These are phyloP conservation scores for Pelargonium australe DNA, from an alignment of 441 rosid species.

Conservation along the genomic window DNA sequence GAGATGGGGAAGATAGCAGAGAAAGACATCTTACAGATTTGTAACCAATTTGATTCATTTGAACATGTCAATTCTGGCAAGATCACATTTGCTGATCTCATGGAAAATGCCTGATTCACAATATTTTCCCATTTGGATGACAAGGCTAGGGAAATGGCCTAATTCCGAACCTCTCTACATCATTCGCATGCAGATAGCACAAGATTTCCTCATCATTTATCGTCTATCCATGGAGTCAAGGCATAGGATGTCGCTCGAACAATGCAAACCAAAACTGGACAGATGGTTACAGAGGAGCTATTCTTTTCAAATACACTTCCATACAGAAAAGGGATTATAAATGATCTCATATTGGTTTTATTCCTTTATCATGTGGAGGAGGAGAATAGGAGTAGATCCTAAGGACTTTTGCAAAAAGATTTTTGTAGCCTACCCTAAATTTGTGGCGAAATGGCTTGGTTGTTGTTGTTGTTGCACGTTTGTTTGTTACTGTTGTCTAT, in stretches of 20 bases:
- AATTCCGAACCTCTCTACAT: constrained; percentile 12
- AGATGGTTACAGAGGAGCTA: background rate
- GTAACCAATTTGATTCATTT: constrained; percentile 7
- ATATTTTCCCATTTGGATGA: constrained; percentile 11
- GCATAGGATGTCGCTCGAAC: background rate
- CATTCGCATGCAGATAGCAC: constrained; percentile 13
- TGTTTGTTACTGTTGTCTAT: background rate
- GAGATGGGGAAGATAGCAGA: constrained; percentile 11
- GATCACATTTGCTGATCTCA: background rate
- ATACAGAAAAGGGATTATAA: background rate
- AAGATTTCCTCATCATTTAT: background rate
- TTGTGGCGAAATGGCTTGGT: too few relatives aligned
- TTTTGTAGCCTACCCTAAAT: too few relatives aligned
- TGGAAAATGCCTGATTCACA: constrained; percentile 19
- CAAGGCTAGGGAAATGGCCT: constrained; percentile 1
- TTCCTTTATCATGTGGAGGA: background rate
- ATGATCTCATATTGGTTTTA: background rate
- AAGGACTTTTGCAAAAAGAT: too few relatives aligned
- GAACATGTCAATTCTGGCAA: constrained; percentile 5
- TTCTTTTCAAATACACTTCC: constrained; percentile 5
- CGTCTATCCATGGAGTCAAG: background rate
- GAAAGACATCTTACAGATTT: constrained; percentile 9
- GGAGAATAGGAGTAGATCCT: too few relatives aligned
- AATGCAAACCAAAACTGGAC: constrained; percentile 1
- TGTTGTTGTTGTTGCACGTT: background rate